phyloP scores from a whole-genome alignment of 2,329 filamentous ascomycete genomes.

The Colletotrichum agaves region DNA sequence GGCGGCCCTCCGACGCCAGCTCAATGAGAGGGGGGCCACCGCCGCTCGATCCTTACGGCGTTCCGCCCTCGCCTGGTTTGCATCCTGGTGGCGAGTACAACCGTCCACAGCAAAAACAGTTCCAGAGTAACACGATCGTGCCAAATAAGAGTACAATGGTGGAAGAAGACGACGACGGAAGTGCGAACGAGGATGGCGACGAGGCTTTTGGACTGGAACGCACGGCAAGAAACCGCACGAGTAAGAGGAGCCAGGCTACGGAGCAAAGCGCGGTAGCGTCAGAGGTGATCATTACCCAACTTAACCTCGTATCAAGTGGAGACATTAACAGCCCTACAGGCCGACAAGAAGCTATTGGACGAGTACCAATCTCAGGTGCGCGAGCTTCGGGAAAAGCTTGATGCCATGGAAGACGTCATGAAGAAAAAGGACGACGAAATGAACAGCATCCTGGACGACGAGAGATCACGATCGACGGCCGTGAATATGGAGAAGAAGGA shows the following conservation, averaged over 20 bases:
- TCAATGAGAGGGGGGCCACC: conserved; percentile 63
- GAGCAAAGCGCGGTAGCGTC: conserved; percentile 48
- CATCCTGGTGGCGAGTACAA: conserved; percentile 71
- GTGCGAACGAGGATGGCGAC: conserved; percentile 66
- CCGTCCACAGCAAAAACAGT: conserved; percentile 85
- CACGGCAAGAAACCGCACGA: conserved; percentile 41
- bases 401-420: conserved; percentile 75
- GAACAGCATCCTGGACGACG: conserved; percentile 66
- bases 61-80: conserved; percentile 69
- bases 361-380: conserved; percentile 85
- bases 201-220: conserved; percentile 71
- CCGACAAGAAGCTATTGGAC: conserved; percentile 77
- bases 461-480: conserved; percentile 63
- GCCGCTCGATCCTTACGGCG: conserved; percentile 57
- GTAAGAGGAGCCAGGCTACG: conserved; percentile 43
- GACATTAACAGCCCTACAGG: conserved; percentile 49
- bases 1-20: conserved; percentile 70
- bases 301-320: conserved; percentile 32
- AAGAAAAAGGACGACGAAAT: conserved; percentile 79
- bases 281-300: conserved; percentile 48
- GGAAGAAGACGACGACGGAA: conserved; percentile 87
- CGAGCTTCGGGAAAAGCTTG: conserved; percentile 79
- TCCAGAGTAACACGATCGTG: conserved; percentile 95
- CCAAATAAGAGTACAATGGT: conserved; percentile 98
- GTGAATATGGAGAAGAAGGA: conserved; percentile 74